Base-by-base conservation (phyloP, 2,329 filamentous ascomycete species). In the Colletotrichum tamarilloi region DNA sequence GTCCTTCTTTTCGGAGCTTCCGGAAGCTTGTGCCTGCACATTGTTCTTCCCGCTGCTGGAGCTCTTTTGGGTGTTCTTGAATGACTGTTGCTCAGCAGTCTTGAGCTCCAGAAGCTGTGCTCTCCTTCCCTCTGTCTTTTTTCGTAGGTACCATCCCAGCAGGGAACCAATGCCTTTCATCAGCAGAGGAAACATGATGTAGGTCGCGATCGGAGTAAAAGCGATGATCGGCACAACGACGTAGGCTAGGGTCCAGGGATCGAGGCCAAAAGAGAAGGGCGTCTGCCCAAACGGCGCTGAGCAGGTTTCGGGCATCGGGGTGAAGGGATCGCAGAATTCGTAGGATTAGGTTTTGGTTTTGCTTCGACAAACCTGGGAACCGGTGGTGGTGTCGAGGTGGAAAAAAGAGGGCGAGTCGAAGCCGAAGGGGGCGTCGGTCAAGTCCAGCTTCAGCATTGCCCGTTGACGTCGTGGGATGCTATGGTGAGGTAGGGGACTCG, bases 1-100 rank as follows among this genome's bases (percentile, higher is more conserved):
- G 12, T 81, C 83, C 68, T 83, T 83, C 67, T 83, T 92, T 89
- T 42, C 62, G 22, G 62, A 57, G 52, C 19, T 72, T 53, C 67
- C 71, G 22, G 68, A 56, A 60, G 67, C 24, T 22, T 67, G 38
- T 62, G 71, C 26, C 62, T 72, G 62, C 28, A 94, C 87, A 77
- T 91, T 92, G 81, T 94, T 92, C 92, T 92, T 94, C 63, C 92
- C 92, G 32, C 91, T 16, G n/a, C n/a, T 35, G 32, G 62, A 90
- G 75, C 93, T 91, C 62, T 80, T 80, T 42, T 79, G 79, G 16
- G 65, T 24, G 9, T 79, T 79, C 67, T 82, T 76, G 52, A 62
- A 75, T 5, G 62, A 55, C 69, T 79, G 79, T 74, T 88, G 84
- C 57, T 88, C 85, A 19, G 86, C 83, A 16, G 84, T 81, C 80